Evolutionary conservation across 2,329 filamentous ascomycete species (phyloP).

Genomic region (Exutisphaerella laricina): DNA sequence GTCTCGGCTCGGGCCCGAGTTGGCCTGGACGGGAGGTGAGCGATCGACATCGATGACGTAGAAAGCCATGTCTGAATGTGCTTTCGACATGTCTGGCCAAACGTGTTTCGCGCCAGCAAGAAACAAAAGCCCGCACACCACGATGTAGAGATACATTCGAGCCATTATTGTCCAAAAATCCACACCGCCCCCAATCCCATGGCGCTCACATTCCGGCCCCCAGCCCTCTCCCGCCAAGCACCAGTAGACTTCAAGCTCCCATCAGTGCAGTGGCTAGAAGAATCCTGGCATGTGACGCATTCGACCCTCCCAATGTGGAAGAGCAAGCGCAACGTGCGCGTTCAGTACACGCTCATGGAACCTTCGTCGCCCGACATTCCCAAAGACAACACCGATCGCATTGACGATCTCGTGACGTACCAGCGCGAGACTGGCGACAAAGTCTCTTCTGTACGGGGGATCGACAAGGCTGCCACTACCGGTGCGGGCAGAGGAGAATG

Average conservation of each 20-base stretch:
- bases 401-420: constrained; percentile 71
- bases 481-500: constrained; percentile 43
- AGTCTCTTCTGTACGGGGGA: constrained; percentile 58
- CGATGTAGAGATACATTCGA: constrained; percentile 8
- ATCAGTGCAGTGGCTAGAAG: constrained; percentile 54
- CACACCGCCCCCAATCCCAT: constrained; percentile 6
- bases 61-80: too few species aligned
- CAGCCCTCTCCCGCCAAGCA: constrained; percentile 28
- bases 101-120: too few species aligned
- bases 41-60: too few species aligned
- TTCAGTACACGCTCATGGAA: constrained; percentile 61
- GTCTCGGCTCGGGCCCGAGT: too few species aligned
- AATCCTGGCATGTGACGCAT: constrained; percentile 67
- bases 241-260: constrained; percentile 40
- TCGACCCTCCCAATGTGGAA: constrained; percentile 77
- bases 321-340: constrained; percentile 70
- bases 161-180: not conserved
- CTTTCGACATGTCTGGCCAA: too few species aligned
- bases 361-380: constrained; percentile 31
- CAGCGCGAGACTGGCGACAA: constrained; percentile 49
- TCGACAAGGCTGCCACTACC: constrained; percentile 50
- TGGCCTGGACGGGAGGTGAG: too few species aligned
- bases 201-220: constrained; percentile 28
- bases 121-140: too few species aligned
- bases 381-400: constrained; percentile 39